Base-by-base conservation (phyloP, 768 basidiomycete species). In the Lactifluus subvellereus region DNA sequence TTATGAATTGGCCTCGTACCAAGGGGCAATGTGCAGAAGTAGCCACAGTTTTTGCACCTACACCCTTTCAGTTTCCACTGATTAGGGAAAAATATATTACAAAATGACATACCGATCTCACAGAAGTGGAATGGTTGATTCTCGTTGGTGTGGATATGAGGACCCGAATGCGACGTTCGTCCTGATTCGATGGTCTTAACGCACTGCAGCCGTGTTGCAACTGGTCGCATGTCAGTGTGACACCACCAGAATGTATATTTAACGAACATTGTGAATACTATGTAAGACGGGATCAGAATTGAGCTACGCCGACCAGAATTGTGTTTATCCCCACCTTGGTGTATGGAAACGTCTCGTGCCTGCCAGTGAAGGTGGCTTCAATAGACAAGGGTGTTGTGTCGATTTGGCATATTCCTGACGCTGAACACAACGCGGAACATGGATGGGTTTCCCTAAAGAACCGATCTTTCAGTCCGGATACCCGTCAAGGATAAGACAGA, bases 361-460 rank as follows among this genome's bases (percentile, higher is more conserved):
- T 74, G 1, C 85, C 86, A 0, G 79, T 81, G 66, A 86, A 86
- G 0, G 83, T 85, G 8, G 84, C 82, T 67, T 85, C 82, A 33
- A 86, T 78, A 0, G 84, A 81, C 59, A 81, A 79, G 1, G 85
- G 27, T 27, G 27, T 27, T 27, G 27, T 27, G 27, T 27, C 27
- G 27, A 27, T 27, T 27, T 27, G 27, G 85, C 85, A 86, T 22
- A 80, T 80, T 4, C 85, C 85, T 1, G 69, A 66, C 0, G 77
- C 73, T 20, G 73, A 67, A 61, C 85, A 86, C 2, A 74, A 45
- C 0, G 75, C 70, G 13, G 27, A 27, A 27, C 27, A 27, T 27
- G 27, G 27, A 27, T 27, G 27, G 27, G 27, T 2, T 27, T 27
- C 27, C 27, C 27, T 27, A 2, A 27, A 27, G 27, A 27, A 27